Conservation (phyloP, 2,329 filamentous ascomycete species). For the Claviceps monticola region DNA sequence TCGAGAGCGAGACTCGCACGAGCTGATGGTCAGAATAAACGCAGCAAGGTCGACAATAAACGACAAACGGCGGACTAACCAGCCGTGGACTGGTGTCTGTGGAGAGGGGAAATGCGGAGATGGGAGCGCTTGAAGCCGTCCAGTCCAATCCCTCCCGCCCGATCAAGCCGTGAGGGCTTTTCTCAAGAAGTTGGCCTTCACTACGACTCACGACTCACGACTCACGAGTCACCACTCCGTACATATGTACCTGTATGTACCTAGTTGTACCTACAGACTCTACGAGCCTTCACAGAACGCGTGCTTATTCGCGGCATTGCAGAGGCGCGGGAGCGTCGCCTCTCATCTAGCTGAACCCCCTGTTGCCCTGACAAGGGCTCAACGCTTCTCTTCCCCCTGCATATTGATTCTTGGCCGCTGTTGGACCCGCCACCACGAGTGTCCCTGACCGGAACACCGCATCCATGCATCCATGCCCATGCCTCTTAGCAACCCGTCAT, state of each 20-base stretch:
- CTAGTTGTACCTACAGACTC: too few species aligned
- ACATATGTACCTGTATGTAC: too few species aligned
- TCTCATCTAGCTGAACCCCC: neutral
- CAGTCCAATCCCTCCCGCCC: too few species aligned
- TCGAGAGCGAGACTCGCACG: neutral
- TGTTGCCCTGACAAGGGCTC: neutral
- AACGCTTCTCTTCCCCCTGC: neutral
- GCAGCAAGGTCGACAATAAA: neutral
- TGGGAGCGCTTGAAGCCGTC: too few species aligned
- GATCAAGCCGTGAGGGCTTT: neutral
- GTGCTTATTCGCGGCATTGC: neutral
- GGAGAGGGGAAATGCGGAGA: neutral
- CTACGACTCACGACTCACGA: neutral
- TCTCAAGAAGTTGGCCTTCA: neutral
- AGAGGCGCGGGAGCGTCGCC: neutral
- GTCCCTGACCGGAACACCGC: neutral
- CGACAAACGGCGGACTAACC: neutral
- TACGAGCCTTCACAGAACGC: neutral
- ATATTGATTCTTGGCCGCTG: neutral
- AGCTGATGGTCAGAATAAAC: neutral
- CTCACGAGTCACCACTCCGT: too few species aligned
- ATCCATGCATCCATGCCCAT: too few species aligned
- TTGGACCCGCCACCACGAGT: constrained; percentile 2
- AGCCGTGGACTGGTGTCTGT: neutral
- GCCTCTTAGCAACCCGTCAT: neutral